A percentile compares a stretch with the other conserved stretches of the same genome.
These are phyloP conservation scores for Anacardium occidentale DNA, from an alignment of 345 rosid genomes.

Conservation along the genomic window DNA sequence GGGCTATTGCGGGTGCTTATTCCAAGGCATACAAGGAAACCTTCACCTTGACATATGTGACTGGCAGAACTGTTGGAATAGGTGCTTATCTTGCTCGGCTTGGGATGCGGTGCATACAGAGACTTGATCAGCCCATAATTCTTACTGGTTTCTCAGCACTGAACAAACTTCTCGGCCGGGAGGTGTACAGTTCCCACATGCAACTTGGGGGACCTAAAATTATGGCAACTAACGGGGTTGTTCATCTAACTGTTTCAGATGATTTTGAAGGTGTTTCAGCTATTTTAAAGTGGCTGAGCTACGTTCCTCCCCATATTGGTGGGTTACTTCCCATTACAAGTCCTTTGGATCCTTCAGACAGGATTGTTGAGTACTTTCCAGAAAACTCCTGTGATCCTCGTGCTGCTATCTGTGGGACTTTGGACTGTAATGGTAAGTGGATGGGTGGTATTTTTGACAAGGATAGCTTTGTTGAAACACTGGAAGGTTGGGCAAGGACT, in stretches of 20 bases:
- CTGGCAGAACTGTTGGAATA: slow-evolving; percentile 94
- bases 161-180: slow-evolving; percentile 98
- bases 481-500: slow-evolving; percentile 99
- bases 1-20: slow-evolving; percentile 97
- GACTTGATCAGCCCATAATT: slow-evolving; percentile 97
- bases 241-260: slow-evolving; percentile 93
- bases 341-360: slow-evolving; percentile 81
- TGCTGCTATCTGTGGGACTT: slow-evolving; percentile 79
- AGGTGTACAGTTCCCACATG: slow-evolving; percentile 99
- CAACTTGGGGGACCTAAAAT: slow-evolving; percentile 99
- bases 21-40: slow-evolving; percentile 94
- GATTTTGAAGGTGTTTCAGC: slow-evolving; percentile 95
- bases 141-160: slow-evolving; percentile 96
- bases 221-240: slow-evolving; percentile 99
- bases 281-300: slow-evolving; percentile 93
- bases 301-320: slow-evolving; percentile 73
- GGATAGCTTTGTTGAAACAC: slow-evolving; percentile 85
- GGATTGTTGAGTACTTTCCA: slow-evolving; percentile 80
- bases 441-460: slow-evolving; percentile 93
- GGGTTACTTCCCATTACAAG: slow-evolving; percentile 71
- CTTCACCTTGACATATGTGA: slow-evolving; percentile 90
- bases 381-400: slow-evolving; percentile 97
- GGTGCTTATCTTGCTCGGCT: slow-evolving; percentile 99
- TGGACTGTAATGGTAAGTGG: slow-evolving; percentile 76
- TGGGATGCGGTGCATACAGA: slow-evolving; percentile 98